phyloP scores from a whole-genome alignment of 2,329 filamentous ascomycete genomes.

The Talaromyces pinophilus region DNA sequence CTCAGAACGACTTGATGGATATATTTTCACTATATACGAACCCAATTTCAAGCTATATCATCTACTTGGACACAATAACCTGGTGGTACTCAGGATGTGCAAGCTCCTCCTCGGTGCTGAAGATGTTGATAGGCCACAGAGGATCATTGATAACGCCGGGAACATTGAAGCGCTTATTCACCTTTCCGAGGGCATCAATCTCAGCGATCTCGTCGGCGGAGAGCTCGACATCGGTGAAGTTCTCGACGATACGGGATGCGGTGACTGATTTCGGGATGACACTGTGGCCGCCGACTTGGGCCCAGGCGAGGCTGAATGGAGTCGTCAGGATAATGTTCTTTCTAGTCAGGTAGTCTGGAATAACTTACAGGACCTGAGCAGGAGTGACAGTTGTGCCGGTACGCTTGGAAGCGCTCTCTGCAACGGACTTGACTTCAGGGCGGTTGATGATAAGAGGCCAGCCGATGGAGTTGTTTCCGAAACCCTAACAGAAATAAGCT shows the following conservation, averaged over 20 bases:
- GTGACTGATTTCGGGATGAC: conserved; percentile 49
- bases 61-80: conserved; percentile 34
- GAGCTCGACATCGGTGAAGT: conserved; percentile 47
- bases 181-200: conserved; percentile 36
- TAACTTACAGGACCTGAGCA: conserved; percentile 40
- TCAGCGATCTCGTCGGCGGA: conserved; percentile 40
- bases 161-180: conserved; percentile 41
- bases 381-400: conserved; percentile 37
- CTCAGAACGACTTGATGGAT: not conserved
- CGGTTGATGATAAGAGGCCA: conserved; percentile 66
- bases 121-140: conserved; percentile 60
- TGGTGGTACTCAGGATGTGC: conserved; percentile 47
- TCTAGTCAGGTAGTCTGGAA: not conserved
- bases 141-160: conserved; percentile 47
- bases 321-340: not conserved
- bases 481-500: conserved; percentile 39
- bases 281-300: conserved; percentile 43
- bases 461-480: conserved; percentile 61
- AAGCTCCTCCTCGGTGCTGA: conserved; percentile 57
- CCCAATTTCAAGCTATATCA: not conserved
- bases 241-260: conserved; percentile 45
- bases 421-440: conserved; percentile 63
- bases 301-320: conserved; percentile 39
- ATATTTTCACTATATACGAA: not conserved
- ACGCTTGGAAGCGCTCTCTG: conserved; percentile 55